Conservation (phyloP, 331 rosid species). For the Prunus yedoensis region DNA sequence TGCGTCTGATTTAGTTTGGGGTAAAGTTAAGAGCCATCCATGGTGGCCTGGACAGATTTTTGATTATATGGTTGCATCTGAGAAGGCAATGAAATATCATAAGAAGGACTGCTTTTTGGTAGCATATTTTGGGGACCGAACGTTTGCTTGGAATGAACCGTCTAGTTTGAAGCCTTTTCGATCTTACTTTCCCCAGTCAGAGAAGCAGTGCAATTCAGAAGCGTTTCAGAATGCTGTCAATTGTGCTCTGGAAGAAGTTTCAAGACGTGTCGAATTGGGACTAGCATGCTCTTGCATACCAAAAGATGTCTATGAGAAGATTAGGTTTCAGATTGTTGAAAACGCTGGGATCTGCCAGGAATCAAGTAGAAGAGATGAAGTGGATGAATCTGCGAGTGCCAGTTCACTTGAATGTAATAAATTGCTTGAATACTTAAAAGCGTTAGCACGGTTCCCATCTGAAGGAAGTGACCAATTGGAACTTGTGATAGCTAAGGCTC, state of each 20-base stretch:
- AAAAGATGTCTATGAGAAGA: constrained; percentile 46
- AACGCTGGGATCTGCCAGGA: constrained; percentile 76
- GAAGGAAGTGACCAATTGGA: constrained; percentile 62
- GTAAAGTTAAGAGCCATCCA: constrained; percentile 97
- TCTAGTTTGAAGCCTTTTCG: constrained; percentile 71
- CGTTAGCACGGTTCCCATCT: constrained; percentile 59
- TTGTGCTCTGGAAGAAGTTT: constrained; percentile 79
- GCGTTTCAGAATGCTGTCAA: constrained; percentile 75
- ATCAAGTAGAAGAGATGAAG: constrained; percentile 42
- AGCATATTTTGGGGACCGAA: constrained; percentile 92
- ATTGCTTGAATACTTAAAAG: constrained; percentile 51
- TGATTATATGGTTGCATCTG: constrained; percentile 79
- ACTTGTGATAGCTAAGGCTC: constrained; percentile 79
- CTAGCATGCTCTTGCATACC: constrained; percentile 79
- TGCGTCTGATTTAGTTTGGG: constrained; percentile 93
- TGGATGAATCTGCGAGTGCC: constrained; percentile 56
- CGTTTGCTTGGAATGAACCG: constrained; percentile 97
- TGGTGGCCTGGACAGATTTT: constrained; percentile 99
- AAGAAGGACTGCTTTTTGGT: constrained; percentile 84
- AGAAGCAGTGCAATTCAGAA: constrained; percentile 74
- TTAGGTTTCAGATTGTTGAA: constrained; percentile 64
- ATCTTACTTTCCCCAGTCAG: constrained; percentile 58
- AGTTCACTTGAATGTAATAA: constrained; percentile 55
- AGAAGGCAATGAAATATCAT: constrained; percentile 78
- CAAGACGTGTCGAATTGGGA: constrained; percentile 76